These are phyloP conservation scores for Herpotrichia juniperi DNA, from an alignment of 2,329 filamentous ascomycete species.

Conservation along the genomic window DNA sequence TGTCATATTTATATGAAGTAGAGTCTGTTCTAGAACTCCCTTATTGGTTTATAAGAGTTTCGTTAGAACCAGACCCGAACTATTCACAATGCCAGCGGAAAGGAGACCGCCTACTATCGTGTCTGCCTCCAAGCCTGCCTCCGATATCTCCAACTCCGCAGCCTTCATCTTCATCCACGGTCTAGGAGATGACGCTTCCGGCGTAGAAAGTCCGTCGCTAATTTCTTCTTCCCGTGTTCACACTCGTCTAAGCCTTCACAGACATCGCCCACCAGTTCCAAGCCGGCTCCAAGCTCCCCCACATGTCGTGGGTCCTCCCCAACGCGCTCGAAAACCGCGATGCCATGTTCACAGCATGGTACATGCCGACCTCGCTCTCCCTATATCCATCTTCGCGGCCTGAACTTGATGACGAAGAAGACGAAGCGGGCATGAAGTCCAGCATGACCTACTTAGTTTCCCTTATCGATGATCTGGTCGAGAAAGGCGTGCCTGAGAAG, in stretches of 20 bases:
- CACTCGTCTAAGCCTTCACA: conserved; percentile 11
- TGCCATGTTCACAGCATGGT: conserved; percentile 56
- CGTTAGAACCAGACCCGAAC: background rate
- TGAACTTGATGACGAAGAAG: conserved; percentile 54
- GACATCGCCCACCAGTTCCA: conserved; percentile 57
- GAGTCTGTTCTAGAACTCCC: background rate
- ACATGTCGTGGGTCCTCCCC: conserved; percentile 58
- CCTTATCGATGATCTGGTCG: conserved; percentile 50
- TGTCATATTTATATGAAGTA: background rate
- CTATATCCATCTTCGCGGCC: conserved; percentile 48
- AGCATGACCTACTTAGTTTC: conserved; percentile 49
- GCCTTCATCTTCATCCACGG: conserved; percentile 56
- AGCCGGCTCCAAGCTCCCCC: conserved; percentile 53
- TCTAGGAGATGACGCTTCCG: conserved; percentile 54
- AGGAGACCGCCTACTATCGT: conserved; percentile 45
- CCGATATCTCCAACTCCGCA: conserved; percentile 46
- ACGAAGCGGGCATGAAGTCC: conserved; percentile 51
- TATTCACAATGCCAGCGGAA: conserved; percentile 5
- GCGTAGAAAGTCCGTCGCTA: conserved; percentile 45
- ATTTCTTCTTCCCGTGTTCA: background rate
- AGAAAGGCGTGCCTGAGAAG: conserved; percentile 48
- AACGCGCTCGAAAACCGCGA: conserved; percentile 56
- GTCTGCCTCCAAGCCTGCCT: conserved; percentile 39
- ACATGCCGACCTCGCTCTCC: conserved; percentile 48
- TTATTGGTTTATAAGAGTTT: background rate